Conservation (phyloP, 768 basidiomycete species). For the Naganishia kalamii region DNA sequence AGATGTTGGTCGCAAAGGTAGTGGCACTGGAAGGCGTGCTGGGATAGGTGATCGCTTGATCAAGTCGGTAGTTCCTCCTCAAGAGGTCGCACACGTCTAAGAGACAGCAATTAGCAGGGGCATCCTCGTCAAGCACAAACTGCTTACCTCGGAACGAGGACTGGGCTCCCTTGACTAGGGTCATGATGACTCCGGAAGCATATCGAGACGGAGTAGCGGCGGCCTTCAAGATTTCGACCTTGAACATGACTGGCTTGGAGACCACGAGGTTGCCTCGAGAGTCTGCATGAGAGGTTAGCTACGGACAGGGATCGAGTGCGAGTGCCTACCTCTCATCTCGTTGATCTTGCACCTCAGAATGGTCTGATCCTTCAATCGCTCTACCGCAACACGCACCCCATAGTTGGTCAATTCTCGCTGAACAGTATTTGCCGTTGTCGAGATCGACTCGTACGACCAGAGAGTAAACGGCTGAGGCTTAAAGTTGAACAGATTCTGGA, state of each 20-base stretch:
- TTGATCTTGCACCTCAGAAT: slow-evolving; percentile 71
- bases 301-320: background rate
- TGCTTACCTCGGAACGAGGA: slow-evolving; percentile 63
- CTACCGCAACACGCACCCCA: slow-evolving; percentile 63
- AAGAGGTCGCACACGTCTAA: slow-evolving; percentile 14
- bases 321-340: slow-evolving; percentile 53
- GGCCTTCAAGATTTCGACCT: slow-evolving; percentile 62
- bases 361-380: slow-evolving; percentile 59
- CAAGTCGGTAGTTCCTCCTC: slow-evolving; percentile 16
- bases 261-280: slow-evolving; percentile 51
- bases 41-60: slow-evolving; percentile 13
- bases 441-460: slow-evolving; percentile 47
- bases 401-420: slow-evolving; percentile 64
- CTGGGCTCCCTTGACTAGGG: slow-evolving; percentile 80
- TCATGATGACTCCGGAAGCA: slow-evolving; percentile 59
- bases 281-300: slow-evolving; percentile 43
- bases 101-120: background rate
- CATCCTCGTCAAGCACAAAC: background rate
- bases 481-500: slow-evolving; percentile 80
- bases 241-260: slow-evolving; percentile 58
- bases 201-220: slow-evolving; percentile 49
- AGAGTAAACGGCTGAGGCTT: slow-evolving; percentile 54
- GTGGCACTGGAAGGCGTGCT: background rate
- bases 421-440: slow-evolving; percentile 68
- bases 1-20: background rate